Percentiles rank a stretch among this genome's conserved stretches.
These are phyloP conservation scores for Tolypocladium album DNA, from an alignment of 2,329 filamentous ascomycete genomes.

Conservation along the genomic window DNA sequence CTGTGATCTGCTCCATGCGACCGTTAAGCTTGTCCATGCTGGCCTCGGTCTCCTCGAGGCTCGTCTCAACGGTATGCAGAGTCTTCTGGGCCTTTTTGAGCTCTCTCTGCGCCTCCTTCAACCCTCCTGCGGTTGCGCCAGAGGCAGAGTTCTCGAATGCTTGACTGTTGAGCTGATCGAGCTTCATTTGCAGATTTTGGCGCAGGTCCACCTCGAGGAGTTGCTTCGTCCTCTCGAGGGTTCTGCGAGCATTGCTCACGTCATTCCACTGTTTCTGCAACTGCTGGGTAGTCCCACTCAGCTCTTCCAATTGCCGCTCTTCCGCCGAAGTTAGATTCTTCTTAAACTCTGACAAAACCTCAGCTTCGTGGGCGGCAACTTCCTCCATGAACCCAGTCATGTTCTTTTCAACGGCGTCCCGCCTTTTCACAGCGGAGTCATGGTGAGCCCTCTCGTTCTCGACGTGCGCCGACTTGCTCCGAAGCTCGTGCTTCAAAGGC, in stretches of 20 bases:
- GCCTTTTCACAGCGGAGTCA: slow-evolving; percentile 53
- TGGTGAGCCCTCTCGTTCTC: slow-evolving; percentile 64
- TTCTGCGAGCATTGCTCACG: slow-evolving; percentile 60
- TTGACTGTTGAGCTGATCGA: slow-evolving; percentile 74
- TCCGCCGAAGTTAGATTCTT: slow-evolving; percentile 78
- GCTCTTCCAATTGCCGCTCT: slow-evolving; percentile 64
- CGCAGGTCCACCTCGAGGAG: slow-evolving; percentile 77
- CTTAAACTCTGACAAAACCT: slow-evolving; percentile 81
- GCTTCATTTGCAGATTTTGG: slow-evolving; percentile 77
- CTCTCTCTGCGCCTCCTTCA: slow-evolving; percentile 72
- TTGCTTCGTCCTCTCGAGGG: slow-evolving; percentile 71
- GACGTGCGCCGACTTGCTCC: slow-evolving; percentile 62
- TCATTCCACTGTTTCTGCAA: slow-evolving; percentile 69
- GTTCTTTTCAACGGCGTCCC: slow-evolving; percentile 61
- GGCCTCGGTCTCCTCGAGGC: slow-evolving; percentile 63
- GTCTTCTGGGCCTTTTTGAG: slow-evolving; percentile 66
- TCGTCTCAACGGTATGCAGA: slow-evolving; percentile 55
- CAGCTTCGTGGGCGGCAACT: slow-evolving; percentile 65
- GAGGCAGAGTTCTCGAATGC: slow-evolving; percentile 56
- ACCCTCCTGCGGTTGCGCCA: slow-evolving; percentile 49
- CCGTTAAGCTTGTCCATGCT: slow-evolving; percentile 47
- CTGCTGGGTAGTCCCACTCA: slow-evolving; percentile 59
- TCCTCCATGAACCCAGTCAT: slow-evolving; percentile 69
- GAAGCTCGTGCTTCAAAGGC: slow-evolving; percentile 66
- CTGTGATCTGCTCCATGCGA: slow-evolving; percentile 45